Evolutionary conservation across 1,284 basidiomycete species (phyloP), one percentile per base, ranked within the genome.

Genomic region (Irpex lacteus): DNA sequence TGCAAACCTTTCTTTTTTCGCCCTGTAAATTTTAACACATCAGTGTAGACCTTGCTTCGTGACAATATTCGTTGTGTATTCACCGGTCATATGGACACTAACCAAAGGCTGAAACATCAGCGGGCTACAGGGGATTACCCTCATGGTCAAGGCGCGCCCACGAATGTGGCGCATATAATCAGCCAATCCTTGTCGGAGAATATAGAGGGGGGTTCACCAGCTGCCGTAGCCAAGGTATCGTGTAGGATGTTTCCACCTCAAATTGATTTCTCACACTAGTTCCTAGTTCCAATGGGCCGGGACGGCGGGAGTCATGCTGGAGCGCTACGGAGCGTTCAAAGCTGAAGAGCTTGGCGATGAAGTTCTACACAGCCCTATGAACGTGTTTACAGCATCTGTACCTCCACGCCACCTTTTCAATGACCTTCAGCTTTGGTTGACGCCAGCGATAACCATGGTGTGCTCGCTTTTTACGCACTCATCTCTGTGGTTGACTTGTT

Each of bases 81-180:
- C 15, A 44, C 40, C 15, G 40, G 40, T 44, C 15, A 15, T 15
- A 11, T 44, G 40, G 40, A 44, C 26, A 26, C 26, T 44, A 11
- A 44, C 15, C 40, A 44, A 15, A 9, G 15, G 40, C 15, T 44
- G 11, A 15, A 11, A 9, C 40, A 44, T 44, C 11, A 44, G 15
- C 15, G 40, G 40, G 40, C 15, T 44, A 44, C 40, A 44, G 40
- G 40, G 40, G 40, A 15, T 9, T 11, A 44, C 11, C 11, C 15
- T 44, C 40, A 44, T 44, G 8, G 40, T 44, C 8, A 9, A n/a
- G 5, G 52, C 54, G 38, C 21, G 32, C 9, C 26, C 37, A 64
- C 65, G 32, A 64, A 62, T 26, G 57, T 66, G 1, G 62, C 65
- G 34, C 65, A 63, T 60, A 66, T 64, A 47, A 63, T 63, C 60